Conservation (phyloP, 257 asterid genomes). For the Solanum pimpinellifolium region DNA sequence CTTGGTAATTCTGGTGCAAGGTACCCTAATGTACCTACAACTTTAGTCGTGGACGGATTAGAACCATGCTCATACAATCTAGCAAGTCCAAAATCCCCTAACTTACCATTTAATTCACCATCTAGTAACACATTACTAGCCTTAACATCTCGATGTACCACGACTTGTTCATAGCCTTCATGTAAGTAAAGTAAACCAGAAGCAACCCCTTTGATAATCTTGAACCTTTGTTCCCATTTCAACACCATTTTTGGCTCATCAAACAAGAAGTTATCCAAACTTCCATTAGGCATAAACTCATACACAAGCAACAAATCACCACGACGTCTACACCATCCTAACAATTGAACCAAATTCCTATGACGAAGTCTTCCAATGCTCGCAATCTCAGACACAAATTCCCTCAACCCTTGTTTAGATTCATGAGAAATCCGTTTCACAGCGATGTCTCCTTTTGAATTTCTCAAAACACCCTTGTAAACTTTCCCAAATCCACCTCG, state of each 20-base stretch:
- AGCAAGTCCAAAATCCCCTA: constrained; percentile 13
- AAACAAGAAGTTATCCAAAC: constrained; percentile 31
- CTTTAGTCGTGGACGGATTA: constrained; percentile 1
- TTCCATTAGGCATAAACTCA: constrained; percentile 39
- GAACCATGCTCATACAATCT: constrained; percentile 5
- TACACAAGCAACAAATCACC: constrained; percentile 31
- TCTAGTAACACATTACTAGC: constrained; percentile 10
- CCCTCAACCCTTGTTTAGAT: constrained; percentile 22
- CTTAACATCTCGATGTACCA: constrained; percentile 8
- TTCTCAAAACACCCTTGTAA: constrained; percentile 23
- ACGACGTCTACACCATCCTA: constrained; percentile 36
- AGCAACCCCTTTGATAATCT: constrained; percentile 2
- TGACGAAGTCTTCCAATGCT: constrained; percentile 42
- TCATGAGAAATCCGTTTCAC: constrained; percentile 30
- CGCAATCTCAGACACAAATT: constrained; percentile 31
- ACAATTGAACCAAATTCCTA: constrained; percentile 32
- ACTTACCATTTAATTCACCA: background rate
- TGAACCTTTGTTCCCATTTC: constrained; percentile 20
- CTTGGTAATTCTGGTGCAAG: constrained; percentile 4
- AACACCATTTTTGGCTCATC: constrained; percentile 4
- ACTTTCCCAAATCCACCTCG: constrained; percentile 41
- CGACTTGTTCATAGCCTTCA: constrained; percentile 5
- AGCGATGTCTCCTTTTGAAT: constrained; percentile 19
- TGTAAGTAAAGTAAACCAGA: constrained; percentile 5
- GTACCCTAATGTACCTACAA: constrained; percentile 9